Evolutionary conservation across 352 stramenopile species (phyloP).

Genomic region (Phytophthora palmivora): DNA sequence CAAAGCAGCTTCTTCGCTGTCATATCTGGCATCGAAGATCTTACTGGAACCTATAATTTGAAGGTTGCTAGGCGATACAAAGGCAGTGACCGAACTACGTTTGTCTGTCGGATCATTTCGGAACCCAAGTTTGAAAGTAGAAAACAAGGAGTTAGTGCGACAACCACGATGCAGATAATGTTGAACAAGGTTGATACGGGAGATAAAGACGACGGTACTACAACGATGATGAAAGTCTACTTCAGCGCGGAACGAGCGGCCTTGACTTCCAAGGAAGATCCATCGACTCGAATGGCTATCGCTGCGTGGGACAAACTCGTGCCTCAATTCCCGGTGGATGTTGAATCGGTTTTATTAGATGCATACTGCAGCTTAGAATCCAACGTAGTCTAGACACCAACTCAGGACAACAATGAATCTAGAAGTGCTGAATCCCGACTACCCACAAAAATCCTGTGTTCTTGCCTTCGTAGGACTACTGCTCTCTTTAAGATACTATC

Average conservation of each 20-base stretch:
- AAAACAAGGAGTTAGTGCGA: background rate
- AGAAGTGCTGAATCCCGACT: background rate
- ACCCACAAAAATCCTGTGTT: slow-evolving; percentile 14
- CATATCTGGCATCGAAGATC: background rate
- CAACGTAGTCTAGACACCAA: background rate
- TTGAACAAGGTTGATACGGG: background rate
- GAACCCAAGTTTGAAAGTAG: slow-evolving; percentile 2
- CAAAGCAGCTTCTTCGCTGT: slow-evolving; percentile 1
- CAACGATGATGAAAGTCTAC: slow-evolving; percentile 15
- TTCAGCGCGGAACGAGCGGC: slow-evolving; percentile 6
- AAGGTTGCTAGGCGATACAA: slow-evolving; percentile 16
- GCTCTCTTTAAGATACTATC: background rate
- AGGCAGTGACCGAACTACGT: background rate
- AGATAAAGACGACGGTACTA: background rate
- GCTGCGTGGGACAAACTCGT: slow-evolving; percentile 12
- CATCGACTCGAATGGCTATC: slow-evolving; percentile 2
- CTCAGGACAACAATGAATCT: slow-evolving; percentile 8
- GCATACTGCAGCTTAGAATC: background rate
- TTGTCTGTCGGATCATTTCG: slow-evolving; percentile 1
- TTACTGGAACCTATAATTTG: background rate
- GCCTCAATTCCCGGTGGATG: slow-evolving; percentile 4
- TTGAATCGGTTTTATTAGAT: slow-evolving; percentile 3
- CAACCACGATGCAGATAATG: background rate
- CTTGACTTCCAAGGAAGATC: background rate
- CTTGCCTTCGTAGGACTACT: slow-evolving; percentile 8